These are phyloP conservation scores for Coleophoma crateriformis DNA, from an alignment of 2,329 filamentous ascomycete genomes.

Conservation along the genomic window DNA sequence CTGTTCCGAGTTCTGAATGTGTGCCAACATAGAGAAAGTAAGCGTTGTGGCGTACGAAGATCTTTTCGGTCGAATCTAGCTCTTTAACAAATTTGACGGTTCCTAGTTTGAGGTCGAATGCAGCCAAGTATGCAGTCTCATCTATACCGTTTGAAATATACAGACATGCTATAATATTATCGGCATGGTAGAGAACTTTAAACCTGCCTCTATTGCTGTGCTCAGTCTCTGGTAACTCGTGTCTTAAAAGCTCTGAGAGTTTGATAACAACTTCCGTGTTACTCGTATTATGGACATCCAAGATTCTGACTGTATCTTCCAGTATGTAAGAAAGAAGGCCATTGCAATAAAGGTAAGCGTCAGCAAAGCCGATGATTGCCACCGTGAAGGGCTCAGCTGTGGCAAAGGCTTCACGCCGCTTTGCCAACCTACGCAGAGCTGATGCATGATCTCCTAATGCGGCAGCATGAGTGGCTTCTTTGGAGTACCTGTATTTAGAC, in stretches of 20 bases:
- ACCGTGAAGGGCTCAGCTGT: conserved; percentile 57
- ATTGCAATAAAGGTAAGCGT: conserved; percentile 56
- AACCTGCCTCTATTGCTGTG: conserved; percentile 38
- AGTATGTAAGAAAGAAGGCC: conserved; percentile 61
- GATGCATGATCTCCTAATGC: conserved; percentile 34
- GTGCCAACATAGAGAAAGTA: conserved; percentile 62
- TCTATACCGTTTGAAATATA: conserved; percentile 37
- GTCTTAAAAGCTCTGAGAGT: conserved; percentile 35
- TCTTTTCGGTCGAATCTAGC: conserved; percentile 42
- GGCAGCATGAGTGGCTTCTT: conserved; percentile 13
- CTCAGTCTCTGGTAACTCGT: conserved; percentile 30
- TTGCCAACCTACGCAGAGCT: conserved; percentile 54
- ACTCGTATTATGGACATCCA: conserved; percentile 48
- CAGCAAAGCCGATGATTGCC: conserved; percentile 52
- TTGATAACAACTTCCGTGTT: conserved; percentile 50
- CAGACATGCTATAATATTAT: conserved; percentile 51
- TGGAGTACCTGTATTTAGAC: conserved; percentile 21
- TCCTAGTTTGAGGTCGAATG: conserved; percentile 36
- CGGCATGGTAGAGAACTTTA: conserved; percentile 49
- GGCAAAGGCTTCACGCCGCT: conserved; percentile 54
- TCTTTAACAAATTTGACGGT: conserved; percentile 34
- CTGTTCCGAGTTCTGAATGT: conserved; percentile 45
- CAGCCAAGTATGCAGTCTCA: conserved; percentile 45
- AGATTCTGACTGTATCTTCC: conserved; percentile 46
- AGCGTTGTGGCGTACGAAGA: conserved; percentile 63